Base-by-base conservation (phyloP, 768 basidiomycete species). In the Boletus vinaceobasis region DNA sequence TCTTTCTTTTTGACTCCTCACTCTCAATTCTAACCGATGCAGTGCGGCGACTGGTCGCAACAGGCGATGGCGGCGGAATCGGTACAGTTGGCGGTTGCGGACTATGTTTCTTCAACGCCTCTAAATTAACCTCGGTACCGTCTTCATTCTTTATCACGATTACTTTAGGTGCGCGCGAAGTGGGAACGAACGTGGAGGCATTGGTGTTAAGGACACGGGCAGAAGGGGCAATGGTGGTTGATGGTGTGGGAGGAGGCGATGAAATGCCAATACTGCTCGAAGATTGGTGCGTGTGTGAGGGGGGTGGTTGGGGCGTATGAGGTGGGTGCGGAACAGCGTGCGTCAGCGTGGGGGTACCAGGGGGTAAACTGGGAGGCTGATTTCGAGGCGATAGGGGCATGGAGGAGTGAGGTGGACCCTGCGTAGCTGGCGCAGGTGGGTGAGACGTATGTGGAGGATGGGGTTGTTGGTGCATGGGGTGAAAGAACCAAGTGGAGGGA, bases 351-450 rank as follows among this genome's bases (percentile, higher is more conserved):
- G 89, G 87, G 1, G 88, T 90, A 31, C 81, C 82, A 13, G 87
- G 84, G 5, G 82, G 84, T 17, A 87, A 63, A 46, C 63, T 72
- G 13, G 74, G 75, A 46, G 79, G 76, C 33, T 77, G 80, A 62
- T 79, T 84, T 59, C 86, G 82, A 36, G 88, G 87, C 15, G 88
- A 89, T 76, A 90, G 81, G 5, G 86, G 77, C 71, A 85, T 80
- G 48, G 72, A 72, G 32, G 73, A 58, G 60, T 82, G 78, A 45
- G 76, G 77, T 27, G 76, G 77, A 31, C 73, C 65, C 46, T 73
- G 75, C 53, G 73, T 64, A n/a, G 69, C 63, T 21, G 67, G 64
- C 1, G 73, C 68, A 31, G 68, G 65, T 26, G 66, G 71, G 26
- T 73, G 58, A 63, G 78, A 74, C 7, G 79, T 78, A 32, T 77